Evolutionary conservation across 1,284 basidiomycete species (phyloP), one percentile per base, ranked within the genome.

Genomic region (Fomitopsis schrenkii): DNA sequence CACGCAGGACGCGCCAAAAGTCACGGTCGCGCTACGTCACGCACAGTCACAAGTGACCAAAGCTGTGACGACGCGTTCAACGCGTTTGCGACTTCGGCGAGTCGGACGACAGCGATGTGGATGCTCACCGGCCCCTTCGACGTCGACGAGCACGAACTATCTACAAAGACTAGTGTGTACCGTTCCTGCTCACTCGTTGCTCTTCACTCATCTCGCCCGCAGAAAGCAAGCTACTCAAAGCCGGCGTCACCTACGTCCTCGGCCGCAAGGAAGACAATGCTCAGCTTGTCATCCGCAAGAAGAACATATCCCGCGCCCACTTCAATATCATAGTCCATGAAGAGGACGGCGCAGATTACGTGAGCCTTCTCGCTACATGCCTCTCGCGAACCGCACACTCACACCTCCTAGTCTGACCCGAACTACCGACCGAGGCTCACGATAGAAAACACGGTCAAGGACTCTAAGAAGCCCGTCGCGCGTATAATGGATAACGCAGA

Each of bases 141-240:
- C 62, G 75, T 76, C 12, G 76, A 77, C 55, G 63, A 67, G 12
- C 62, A 59, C 12, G 74, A 73, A 3, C 74, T 78, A 28, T 50
- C 73, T 7, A 68, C 68, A 45, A 71, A 75, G 50, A 70, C 75
- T 63, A 83, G 81, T 80, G 67, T 65, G 77, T 70, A 15, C 44
- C 28, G 46, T 19, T 9, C 3, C 26, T 30, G 38, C 8, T 45
- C 44, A 33, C 50, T 46, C n/a, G 56, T 45, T 17, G 35, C 6
- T 44, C 9, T 56, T 45, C 8, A 19, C 44, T 46, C 17, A 48
- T 28, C 26, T 10, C 7, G 50, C n/a, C 55, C 44, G 0, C 64
- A 91, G 88, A 84, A 71, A 72, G 74, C 14, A 90, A 89, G 67
- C 70, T 89, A 5, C 75, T 91, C 55, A 88, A 87, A 70, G 77